Percentiles rank a stretch among this genome's conserved stretches.
Evolutionary conservation across 305 asterid genomes (phyloP).

Genomic region (Ajuga reptans): DNA sequence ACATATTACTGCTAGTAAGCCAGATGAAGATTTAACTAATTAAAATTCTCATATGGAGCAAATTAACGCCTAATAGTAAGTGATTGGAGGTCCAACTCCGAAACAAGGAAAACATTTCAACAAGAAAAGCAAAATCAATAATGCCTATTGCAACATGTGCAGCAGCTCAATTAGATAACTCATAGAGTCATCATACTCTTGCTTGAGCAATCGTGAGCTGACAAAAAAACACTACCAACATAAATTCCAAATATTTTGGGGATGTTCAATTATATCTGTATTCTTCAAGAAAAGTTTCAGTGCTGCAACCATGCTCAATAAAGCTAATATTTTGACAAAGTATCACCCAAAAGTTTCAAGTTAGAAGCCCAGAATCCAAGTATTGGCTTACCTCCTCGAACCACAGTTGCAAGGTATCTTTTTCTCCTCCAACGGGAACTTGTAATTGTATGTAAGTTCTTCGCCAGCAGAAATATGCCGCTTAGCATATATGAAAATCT

Average conservation of each 20-base stretch:
- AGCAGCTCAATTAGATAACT: neutral
- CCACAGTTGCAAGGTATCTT: conserved; percentile 98
- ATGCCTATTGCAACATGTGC: neutral
- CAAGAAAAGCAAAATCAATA: neutral
- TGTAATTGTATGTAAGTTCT: conserved; percentile 91
- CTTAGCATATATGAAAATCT: conserved; percentile 92
- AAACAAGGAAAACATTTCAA: neutral
- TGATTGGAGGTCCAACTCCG: neutral
- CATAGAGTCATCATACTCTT: neutral
- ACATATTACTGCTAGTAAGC: neutral
- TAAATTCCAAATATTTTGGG: neutral
- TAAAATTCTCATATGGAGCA: neutral
- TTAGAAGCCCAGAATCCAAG: neutral
- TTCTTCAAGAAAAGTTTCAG: neutral
- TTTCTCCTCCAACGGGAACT: conserved; percentile 93
- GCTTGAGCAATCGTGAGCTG: neutral
- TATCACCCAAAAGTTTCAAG: conserved; percentile 13
- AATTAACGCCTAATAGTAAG: neutral
- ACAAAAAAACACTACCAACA: neutral
- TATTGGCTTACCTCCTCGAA: conserved; percentile 58
- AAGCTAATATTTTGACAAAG: neutral
- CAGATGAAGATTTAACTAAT: conserved; percentile 3
- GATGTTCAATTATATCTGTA: neutral
- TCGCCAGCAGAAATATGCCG: conserved; percentile 89
- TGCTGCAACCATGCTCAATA: conserved; percentile 1